Evolutionary conservation across 805 yeast species (phyloP), one percentile per base, ranked within the genome.

Genomic region (Myxozyma geophila): DNA sequence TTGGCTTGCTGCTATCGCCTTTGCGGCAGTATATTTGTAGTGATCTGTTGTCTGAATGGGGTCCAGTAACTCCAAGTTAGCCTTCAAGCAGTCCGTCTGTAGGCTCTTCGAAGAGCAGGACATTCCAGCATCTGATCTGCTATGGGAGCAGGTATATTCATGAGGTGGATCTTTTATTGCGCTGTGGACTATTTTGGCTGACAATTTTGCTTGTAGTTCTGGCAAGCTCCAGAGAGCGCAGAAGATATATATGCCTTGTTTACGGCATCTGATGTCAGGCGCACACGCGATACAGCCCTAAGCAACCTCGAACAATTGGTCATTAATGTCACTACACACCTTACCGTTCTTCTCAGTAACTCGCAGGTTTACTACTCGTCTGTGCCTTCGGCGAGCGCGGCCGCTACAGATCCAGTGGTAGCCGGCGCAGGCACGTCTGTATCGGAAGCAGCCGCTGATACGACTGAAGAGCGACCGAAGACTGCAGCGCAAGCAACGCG

Each of bases 11-110:
- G 47, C 15, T 43, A 43, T 12, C 2, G 21, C 17, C 21, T n/a
- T 19, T 13, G 47, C 19, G 7, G 47, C 47, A 43, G 7, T n/a
- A 9, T 28, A 43, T 15, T 8, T 8, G 47, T 19, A n/a, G 19
- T 33, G 35, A 19, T 37, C 13, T 40, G 19, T 19, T 35, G 21
- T 17, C 36, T n/a, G 37, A 48, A 90, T 90, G 96, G 92, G 88
- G 48, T 83, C 87, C 39, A 78, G 87, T n/a, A 93, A 89, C 62
- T 89, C 92, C 28, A 87, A 82, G 71, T 76, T 83, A 44, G 78
- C 79, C 59, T 83, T 85, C 74, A 85, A 84, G 72, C 82, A 82
- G 70, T 90, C 86, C 70, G 82, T 89, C 65, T 81, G 82, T 71
- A 78, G 80, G 66, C 80, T 90, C 35, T 71, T 72, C 63, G 73